These are phyloP conservation scores for Cryptococcus floricola DNA, from an alignment of 1,284 basidiomycete species.

Conservation along the genomic window DNA sequence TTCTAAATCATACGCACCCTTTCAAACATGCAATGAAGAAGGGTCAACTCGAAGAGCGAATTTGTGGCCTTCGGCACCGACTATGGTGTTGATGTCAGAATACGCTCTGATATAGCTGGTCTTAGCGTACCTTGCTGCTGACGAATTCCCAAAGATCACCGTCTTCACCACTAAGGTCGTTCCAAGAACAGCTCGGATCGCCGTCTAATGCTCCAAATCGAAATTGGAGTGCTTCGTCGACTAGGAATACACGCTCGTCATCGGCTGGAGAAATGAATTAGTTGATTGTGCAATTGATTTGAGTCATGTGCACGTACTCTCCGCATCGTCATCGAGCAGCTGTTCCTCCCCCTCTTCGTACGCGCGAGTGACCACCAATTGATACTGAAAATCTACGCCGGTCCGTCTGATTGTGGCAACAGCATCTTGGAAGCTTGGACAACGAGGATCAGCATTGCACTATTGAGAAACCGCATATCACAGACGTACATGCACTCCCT, in stretches of 20 bases:
- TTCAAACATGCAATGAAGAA: constrained; percentile 92
- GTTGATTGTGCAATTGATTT: neutral
- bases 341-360: constrained; percentile 95
- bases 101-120: neutral
- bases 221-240: constrained; percentile 83
- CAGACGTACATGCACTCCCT: constrained; percentile 91
- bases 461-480: neutral
- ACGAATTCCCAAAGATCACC: constrained; percentile 51
- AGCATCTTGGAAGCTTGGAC: constrained; percentile 82
- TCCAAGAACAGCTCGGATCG: constrained; percentile 81
- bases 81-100: constrained; percentile 58
- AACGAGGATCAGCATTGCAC: neutral
- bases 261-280: constrained; percentile 57
- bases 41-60: constrained; percentile 82
- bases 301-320: constrained; percentile 61
- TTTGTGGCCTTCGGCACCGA: constrained; percentile 75
- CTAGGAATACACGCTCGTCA: constrained; percentile 86
- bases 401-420: constrained; percentile 86
- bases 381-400: constrained; percentile 81
- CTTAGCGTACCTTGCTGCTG: constrained; percentile 37
- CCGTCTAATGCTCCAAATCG: constrained; percentile 70
- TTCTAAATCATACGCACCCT: constrained; percentile 34
- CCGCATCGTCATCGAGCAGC: constrained; percentile 88
- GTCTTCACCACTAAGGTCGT: constrained; percentile 62
- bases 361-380: constrained; percentile 92